phyloP scores from a whole-genome alignment of 768 basidiomycete species.

The Pleurotus cornucopiae region DNA sequence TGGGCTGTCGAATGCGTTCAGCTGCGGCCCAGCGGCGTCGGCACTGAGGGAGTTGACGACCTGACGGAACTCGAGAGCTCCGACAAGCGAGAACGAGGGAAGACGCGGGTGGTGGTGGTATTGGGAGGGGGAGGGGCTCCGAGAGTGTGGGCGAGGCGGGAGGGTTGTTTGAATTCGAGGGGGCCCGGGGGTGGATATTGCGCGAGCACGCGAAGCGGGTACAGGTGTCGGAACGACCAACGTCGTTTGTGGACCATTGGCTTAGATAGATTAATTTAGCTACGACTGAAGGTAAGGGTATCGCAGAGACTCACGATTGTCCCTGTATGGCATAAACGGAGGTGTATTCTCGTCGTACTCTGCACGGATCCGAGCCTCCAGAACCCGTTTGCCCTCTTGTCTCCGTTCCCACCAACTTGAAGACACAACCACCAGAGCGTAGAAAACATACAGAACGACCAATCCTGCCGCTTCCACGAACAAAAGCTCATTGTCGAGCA shows the following conservation, averaged over 20 bases:
- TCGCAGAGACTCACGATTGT: conserved; percentile 48
- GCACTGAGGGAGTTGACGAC: conserved; percentile 78
- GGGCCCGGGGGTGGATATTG: conserved; percentile 31
- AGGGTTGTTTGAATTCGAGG: conserved; percentile 31
- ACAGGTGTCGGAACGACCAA: conserved; percentile 23
- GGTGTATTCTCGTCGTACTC: conserved; percentile 48
- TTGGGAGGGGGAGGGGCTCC: conserved; percentile 47
- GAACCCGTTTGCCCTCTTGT: conserved; percentile 38
- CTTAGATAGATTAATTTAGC: conserved; percentile 13
- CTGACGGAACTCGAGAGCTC: conserved; percentile 93
- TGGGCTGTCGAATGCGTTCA: conserved; percentile 63
- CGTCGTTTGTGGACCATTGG: conserved; percentile 9
- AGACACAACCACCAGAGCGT: conserved; percentile 72
- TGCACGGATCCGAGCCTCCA: conserved; percentile 50
- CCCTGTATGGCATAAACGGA: conserved; percentile 49
- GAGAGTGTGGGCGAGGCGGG: conserved; percentile 38
- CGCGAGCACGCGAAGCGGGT: conserved; percentile 33
- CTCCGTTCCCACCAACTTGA: conserved; percentile 75
- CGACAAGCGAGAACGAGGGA: conserved; percentile 86
- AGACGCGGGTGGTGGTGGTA: conserved; percentile 30
- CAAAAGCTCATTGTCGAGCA: conserved; percentile 71
- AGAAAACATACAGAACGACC: conserved; percentile 69
- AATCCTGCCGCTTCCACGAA: conserved; percentile 71
- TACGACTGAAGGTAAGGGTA: neutral
- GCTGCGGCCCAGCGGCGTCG: conserved; percentile 56